A percentile compares a stretch with the other conserved stretches of the same genome.
Evolutionary conservation across 1,139 yeast genomes (phyloP).

Genomic region (Diutina sp.): DNA sequence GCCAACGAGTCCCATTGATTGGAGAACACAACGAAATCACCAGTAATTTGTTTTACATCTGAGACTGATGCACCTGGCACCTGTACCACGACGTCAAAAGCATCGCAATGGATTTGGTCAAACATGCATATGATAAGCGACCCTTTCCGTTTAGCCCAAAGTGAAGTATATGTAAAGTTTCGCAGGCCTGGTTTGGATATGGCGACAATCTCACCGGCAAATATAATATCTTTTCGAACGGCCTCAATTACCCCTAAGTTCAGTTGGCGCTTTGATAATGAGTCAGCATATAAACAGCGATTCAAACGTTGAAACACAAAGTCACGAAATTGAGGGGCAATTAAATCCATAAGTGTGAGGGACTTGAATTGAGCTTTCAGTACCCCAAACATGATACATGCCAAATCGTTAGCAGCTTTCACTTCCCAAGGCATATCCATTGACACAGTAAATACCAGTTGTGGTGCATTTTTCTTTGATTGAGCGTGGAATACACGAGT

Average conservation of each 20-base stretch:
- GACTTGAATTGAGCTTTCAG: slow-evolving; percentile 51
- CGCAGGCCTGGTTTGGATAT: slow-evolving; percentile 36
- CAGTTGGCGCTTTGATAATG: neutral
- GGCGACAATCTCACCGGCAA: slow-evolving; percentile 47
- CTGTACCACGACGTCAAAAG: slow-evolving; percentile 43
- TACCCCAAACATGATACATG: slow-evolving; percentile 79
- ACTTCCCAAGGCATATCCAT: slow-evolving; percentile 69
- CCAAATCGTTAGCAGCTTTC: slow-evolving; percentile 79
- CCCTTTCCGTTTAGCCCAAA: slow-evolving; percentile 78
- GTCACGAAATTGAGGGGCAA: slow-evolving; percentile 61
- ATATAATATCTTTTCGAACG: slow-evolving; percentile 26
- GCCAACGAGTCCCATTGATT: neutral
- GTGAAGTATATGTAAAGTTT: slow-evolving; percentile 59
- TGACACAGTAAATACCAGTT: slow-evolving; percentile 75
- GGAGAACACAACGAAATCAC: neutral
- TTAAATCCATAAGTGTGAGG: slow-evolving; percentile 59
- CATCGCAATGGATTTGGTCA: slow-evolving; percentile 79
- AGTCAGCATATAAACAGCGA: neutral
- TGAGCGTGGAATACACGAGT: slow-evolving; percentile 47
- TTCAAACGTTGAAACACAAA: slow-evolving; percentile 48
- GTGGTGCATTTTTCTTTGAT: slow-evolving; percentile 57
- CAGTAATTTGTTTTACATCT: neutral
- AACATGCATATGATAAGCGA: slow-evolving; percentile 70
- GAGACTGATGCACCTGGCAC: neutral
- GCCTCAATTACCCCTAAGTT: slow-evolving; percentile 16